Conservation (phyloP, 1,284 basidiomycete species). For the Polyporus tsugae region DNA sequence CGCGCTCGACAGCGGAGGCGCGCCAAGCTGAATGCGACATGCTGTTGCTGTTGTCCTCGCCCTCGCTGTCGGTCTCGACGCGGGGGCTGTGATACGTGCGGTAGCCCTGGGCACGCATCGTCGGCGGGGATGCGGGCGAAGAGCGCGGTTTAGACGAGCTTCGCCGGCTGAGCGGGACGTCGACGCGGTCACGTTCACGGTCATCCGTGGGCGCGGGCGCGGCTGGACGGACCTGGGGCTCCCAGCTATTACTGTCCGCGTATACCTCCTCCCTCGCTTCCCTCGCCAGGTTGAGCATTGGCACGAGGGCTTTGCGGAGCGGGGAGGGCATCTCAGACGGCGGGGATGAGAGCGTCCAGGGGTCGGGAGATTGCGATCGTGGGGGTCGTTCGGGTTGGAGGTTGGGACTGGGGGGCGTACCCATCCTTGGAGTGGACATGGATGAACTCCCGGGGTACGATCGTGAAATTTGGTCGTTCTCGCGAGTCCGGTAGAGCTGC, state of each 20-base stretch:
- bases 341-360: conserved; percentile 32
- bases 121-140: conserved; percentile 24
- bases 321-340: conserved; percentile 32
- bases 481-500: conserved; percentile 22
- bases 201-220: conserved; percentile 17
- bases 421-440: conserved; percentile 25
- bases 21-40: conserved; percentile 21
- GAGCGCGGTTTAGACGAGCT: conserved; percentile 27
- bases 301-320: conserved; percentile 24
- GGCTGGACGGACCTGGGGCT: conserved; percentile 13
- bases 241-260: conserved; percentile 8
- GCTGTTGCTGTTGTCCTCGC: conserved; percentile 20
- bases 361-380: conserved; percentile 28
- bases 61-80: conserved; percentile 32
- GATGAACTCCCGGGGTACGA: conserved; percentile 27
- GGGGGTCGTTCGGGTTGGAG: conserved; percentile 30
- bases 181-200: conserved; percentile 5
- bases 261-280: conserved; percentile 28
- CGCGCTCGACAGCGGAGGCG: conserved; percentile 21
- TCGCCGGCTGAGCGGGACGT: conserved; percentile 22
- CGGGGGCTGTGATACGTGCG: conserved; percentile 30
- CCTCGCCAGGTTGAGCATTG: conserved; percentile 30
- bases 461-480: conserved; percentile 26
- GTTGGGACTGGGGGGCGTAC: conserved; percentile 28
- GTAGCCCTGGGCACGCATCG: conserved; percentile 20